phyloP scores from a whole-genome alignment of 2,329 filamentous ascomycete species.

The Venturia oleaginea region DNA sequence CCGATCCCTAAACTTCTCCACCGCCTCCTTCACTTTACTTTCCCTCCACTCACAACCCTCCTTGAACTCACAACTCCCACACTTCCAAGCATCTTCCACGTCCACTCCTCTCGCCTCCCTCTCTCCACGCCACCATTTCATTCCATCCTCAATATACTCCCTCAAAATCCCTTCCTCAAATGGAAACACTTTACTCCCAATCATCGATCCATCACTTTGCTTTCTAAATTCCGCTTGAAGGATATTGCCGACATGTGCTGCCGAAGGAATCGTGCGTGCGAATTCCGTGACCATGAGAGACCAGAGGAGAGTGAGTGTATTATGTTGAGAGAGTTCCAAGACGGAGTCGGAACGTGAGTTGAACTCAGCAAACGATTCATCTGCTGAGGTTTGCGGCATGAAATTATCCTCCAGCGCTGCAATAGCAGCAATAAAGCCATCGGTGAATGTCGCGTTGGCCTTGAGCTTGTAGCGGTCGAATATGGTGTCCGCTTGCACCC shows the following conservation, averaged over 20 bases:
- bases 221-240: conserved; percentile 49
- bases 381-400: conserved; percentile 33
- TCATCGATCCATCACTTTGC: conserved; percentile 35
- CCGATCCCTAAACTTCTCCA: conserved; percentile 30
- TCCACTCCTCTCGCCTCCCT: conserved; percentile 64
- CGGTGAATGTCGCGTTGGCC: conserved; percentile 59
- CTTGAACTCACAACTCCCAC: conserved; percentile 72
- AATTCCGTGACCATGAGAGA: conserved; percentile 54
- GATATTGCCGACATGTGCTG: conserved; percentile 34
- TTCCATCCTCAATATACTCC: conserved; percentile 56
- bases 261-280: conserved; percentile 26
- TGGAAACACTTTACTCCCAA: conserved; percentile 53
- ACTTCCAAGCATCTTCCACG: conserved; percentile 84
- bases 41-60: conserved; percentile 71
- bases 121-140: conserved; percentile 83
- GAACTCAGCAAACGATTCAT: conserved; percentile 21
- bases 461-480: conserved; percentile 65
- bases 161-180: conserved; percentile 58
- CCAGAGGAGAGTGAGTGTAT: conserved; percentile 53
- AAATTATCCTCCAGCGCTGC: conserved; percentile 57
- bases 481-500: conserved; percentile 59
- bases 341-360: conserved; percentile 24
- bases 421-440: conserved; percentile 69
- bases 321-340: conserved; percentile 47
- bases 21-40: conserved; percentile 54